These are phyloP conservation scores for Tulasnella sp. DNA, from an alignment of 768 basidiomycete species.

Conservation along the genomic window DNA sequence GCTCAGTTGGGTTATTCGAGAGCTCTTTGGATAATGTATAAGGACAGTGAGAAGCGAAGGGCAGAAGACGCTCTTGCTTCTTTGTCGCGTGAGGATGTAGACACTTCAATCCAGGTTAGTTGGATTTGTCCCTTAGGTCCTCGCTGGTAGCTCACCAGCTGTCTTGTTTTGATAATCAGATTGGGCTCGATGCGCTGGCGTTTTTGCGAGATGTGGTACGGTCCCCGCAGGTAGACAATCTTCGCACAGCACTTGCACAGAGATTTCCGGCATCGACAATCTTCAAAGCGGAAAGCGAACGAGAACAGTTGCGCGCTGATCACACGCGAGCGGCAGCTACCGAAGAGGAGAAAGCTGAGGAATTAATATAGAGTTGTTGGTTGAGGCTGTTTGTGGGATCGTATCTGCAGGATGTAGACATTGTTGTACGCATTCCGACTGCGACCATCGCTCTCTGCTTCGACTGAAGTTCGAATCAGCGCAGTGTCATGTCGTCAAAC, in stretches of 20 bases:
- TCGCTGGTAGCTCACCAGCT: neutral
- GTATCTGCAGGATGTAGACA: too few species aligned
- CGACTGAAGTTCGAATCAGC: too few species aligned
- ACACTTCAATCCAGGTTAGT: constrained; percentile 40
- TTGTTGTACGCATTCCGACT: too few species aligned
- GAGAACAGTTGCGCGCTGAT: neutral
- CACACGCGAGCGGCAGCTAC: neutral
- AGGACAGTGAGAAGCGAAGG: constrained; percentile 39
- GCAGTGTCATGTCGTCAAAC: too few species aligned
- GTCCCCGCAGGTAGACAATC: constrained; percentile 49
- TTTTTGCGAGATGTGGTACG: constrained; percentile 39
- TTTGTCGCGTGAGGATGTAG: constrained; percentile 33
- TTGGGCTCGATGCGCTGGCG: constrained; percentile 36
- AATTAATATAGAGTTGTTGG: too few species aligned
- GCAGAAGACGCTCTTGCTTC: constrained; percentile 49
- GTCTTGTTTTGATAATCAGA: constrained; percentile 29
- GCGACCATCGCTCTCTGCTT: too few species aligned
- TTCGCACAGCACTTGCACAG: constrained; percentile 21
- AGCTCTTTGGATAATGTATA: constrained; percentile 36
- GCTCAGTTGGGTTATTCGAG: constrained; percentile 56
- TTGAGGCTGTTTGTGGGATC: too few species aligned
- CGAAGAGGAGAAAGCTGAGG: neutral
- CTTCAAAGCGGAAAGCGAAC: neutral
- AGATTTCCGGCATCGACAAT: constrained; percentile 1
- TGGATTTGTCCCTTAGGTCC: neutral